Base-by-base conservation (phyloP, 129 eudicot species). In the Saposhnikovia divaricata region DNA sequence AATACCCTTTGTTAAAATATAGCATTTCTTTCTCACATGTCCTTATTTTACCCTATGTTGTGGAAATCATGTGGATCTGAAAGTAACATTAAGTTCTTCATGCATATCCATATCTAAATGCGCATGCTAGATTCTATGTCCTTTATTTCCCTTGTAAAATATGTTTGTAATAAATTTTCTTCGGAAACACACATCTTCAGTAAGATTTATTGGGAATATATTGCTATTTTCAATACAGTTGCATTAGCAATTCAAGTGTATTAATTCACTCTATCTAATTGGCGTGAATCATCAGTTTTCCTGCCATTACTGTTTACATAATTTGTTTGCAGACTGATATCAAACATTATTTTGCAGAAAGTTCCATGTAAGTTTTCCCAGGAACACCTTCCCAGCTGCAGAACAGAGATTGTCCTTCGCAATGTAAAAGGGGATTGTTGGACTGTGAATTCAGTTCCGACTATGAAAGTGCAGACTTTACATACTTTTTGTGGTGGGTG, bases 401-500 rank as follows among this genome's bases (percentile, higher is more conserved):
- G 83, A 87, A 89, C 96, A 2, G 95, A 89, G 87, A 88, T 91
- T 43, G 63, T 83, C 16, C 96, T 93, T 57, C 91, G 83, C 16
- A 93, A 93, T 82, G 57, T 88, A 45, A 88, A 81, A 85, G 97
- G 98, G 48, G 83, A 86, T 75, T 85, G 91, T 72, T 93, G 98
- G 98, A 91, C 88, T 16, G 98, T 93, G 21, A 89, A 89, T 79
- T 91, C 97, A 61, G 82, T 91, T 47, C 89, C 97, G 18, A 87
- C 90, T 15, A 73, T 76, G 19, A 89, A 86, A 83, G 90, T 88
- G 72, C 92, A 86, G 72, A 90, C 92, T 4, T 79, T 93, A 87
- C 98, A 91, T 84, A 90, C 96, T 12, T 87, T 93, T 79, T 93
- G 98, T 85, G 95, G 95, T 75, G 98, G 98, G 25, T 93, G 98